A percentile compares a stretch with the other conserved stretches of the same genome.
Evolutionary conservation across 345 rosid species (phyloP).

Genomic region (Dipteronia sinensis): DNA sequence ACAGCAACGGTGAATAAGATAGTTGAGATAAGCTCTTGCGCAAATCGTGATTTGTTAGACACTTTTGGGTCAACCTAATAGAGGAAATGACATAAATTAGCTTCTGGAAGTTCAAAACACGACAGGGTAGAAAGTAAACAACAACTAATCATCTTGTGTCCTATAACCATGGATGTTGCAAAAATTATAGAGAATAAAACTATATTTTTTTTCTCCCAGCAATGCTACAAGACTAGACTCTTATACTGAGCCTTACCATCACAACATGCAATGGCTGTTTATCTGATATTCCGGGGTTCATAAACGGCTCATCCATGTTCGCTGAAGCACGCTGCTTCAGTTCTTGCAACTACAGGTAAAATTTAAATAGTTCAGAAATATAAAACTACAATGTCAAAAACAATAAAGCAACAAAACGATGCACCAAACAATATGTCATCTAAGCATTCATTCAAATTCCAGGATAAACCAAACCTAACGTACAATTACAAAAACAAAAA

Average conservation of each 20-base stretch:
- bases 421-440: too few species aligned
- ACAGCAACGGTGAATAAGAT: slow-evolving; percentile 85
- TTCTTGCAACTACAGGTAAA: slow-evolving; percentile 78
- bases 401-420: background rate
- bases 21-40: slow-evolving; percentile 91
- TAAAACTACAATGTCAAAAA: background rate
- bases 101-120: slow-evolving; percentile 5
- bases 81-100: slow-evolving; percentile 18
- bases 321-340: slow-evolving; percentile 88
- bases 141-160: background rate
- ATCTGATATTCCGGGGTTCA: slow-evolving; percentile 86
- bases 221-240: slow-evolving; percentile 1
- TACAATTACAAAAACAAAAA: background rate
- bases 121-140: background rate
- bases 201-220: background rate
- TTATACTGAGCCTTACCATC: slow-evolving; percentile 57
- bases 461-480: background rate
- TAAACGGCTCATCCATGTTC: slow-evolving; percentile 62
- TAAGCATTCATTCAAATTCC: too few species aligned
- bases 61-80: slow-evolving; percentile 84
- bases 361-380: slow-evolving; percentile 20
- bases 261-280: slow-evolving; percentile 95
- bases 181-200: slow-evolving; percentile 3
- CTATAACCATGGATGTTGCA: background rate
- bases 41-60: slow-evolving; percentile 76